These are phyloP conservation scores for Trichoderma semiorbis DNA, from an alignment of 2,329 filamentous ascomycete species.

Conservation along the genomic window DNA sequence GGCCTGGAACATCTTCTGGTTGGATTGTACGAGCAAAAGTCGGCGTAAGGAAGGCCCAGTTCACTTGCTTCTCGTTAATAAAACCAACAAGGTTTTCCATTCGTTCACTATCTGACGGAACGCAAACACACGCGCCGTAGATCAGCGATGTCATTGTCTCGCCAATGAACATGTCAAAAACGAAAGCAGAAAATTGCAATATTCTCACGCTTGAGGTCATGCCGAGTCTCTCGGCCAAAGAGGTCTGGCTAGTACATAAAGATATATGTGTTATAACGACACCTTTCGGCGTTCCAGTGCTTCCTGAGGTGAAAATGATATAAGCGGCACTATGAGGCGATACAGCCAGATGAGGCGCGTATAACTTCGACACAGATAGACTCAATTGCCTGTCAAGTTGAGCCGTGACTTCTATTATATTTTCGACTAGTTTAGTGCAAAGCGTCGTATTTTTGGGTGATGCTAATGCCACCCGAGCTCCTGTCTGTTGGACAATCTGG, in stretches of 20 bases:
- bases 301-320: constrained; percentile 22
- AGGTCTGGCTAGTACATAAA: not conserved
- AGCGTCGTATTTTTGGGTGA: not conserved
- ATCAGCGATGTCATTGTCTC: not conserved
- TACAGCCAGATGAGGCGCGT: not conserved
- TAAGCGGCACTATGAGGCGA: constrained; percentile 19
- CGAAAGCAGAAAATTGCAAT: not conserved
- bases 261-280: constrained; percentile 23
- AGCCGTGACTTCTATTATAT: not conserved
- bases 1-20: not conserved
- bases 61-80: not conserved
- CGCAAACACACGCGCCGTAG: not conserved
- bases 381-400: not conserved
- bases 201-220: not conserved
- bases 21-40: not conserved
- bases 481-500: not conserved
- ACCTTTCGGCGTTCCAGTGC: constrained; percentile 22
- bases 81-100: not conserved
- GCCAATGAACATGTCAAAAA: not conserved
- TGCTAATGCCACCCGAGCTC: not conserved
- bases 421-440: not conserved
- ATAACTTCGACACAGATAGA: rapidly evolving
- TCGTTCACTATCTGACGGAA: not conserved
- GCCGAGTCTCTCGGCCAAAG: not conserved
- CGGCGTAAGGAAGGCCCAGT: not conserved